A percentile compares a stretch with the other conserved stretches of the same genome.
These are phyloP conservation scores for Amanita pallidorosea DNA, from an alignment of 768 basidiomycete species.

Conservation along the genomic window DNA sequence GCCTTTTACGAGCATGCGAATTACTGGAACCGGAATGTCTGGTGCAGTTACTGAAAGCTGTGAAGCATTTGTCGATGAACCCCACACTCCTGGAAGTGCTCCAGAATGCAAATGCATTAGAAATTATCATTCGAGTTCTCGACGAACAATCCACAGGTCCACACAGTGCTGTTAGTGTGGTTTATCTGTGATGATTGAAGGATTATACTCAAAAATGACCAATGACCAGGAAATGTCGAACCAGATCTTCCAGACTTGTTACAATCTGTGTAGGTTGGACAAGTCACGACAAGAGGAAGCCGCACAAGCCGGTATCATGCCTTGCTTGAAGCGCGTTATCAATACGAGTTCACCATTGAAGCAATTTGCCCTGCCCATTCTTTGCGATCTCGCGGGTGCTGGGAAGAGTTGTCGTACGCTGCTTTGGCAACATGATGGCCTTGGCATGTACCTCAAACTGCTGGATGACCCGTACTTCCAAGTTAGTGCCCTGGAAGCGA, in stretches of 20 bases:
- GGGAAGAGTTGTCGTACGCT: conserved; percentile 86
- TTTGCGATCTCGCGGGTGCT: conserved; percentile 93
- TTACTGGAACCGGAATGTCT: conserved; percentile 81
- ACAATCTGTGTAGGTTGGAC: conserved; percentile 91
- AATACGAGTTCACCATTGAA: conserved; percentile 85
- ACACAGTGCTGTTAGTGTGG: conserved; percentile 61
- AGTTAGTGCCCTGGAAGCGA: conserved; percentile 83
- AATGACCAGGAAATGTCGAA: conserved; percentile 85
- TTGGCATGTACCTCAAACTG: conserved; percentile 67
- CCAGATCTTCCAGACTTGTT: conserved; percentile 95
- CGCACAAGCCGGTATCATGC: conserved; percentile 90
- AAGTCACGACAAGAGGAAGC: conserved; percentile 96
- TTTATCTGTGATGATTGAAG: neutral
- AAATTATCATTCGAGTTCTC: conserved; percentile 78
- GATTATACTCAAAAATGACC: conserved; percentile 2
- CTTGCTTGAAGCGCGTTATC: conserved; percentile 82
- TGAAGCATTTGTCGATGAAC: conserved; percentile 95
- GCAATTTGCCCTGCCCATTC: conserved; percentile 93
- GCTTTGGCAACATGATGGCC: conserved; percentile 91
- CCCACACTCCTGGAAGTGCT: conserved; percentile 82
- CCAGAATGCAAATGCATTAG: conserved; percentile 92
- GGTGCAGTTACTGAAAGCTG: conserved; percentile 83
- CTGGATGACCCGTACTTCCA: conserved; percentile 86
- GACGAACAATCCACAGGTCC: conserved; percentile 72
- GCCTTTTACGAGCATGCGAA: conserved; percentile 79